Evolutionary conservation across 108 stramenopile species (phyloP).

Genomic region (Nannochloropsis gaditana): DNA sequence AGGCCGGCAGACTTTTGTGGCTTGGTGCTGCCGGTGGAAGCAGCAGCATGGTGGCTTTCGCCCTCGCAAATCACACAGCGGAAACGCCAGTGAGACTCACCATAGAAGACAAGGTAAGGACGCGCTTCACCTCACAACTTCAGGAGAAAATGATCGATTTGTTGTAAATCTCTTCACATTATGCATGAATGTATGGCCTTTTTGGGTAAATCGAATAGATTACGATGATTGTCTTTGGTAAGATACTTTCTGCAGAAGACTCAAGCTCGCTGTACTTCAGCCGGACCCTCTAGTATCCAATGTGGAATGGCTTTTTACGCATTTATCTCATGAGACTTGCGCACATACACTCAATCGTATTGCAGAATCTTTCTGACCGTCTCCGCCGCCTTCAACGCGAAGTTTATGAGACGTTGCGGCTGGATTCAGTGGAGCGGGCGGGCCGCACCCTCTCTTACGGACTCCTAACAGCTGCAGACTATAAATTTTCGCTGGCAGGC

Average conservation of each 20-base stretch:
- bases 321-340: too few relatives aligned
- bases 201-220: too few relatives aligned
- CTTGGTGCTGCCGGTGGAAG: neutral
- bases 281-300: too few relatives aligned
- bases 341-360: too few relatives aligned
- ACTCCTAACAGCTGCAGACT: conserved; percentile 29
- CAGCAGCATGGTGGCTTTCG: neutral
- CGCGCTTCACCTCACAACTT: neutral
- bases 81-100: neutral
- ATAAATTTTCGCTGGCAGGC: conserved; percentile 2
- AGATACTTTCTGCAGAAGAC: too few relatives aligned
- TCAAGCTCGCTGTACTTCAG: too few relatives aligned
- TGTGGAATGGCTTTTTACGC: too few relatives aligned
- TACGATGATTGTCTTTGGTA: too few relatives aligned
- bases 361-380: neutral
- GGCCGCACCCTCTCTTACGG: conserved; percentile 22
- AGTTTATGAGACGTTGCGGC: neutral
- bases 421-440: conserved; percentile 24
- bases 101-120: neutral
- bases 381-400: conserved; percentile 5
- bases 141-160: too few relatives aligned
- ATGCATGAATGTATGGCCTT: too few relatives aligned
- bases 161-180: too few relatives aligned
- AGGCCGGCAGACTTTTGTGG: neutral
- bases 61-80: neutral